Conservation (phyloP, 116 monocot species). For the Posidonia oceanica region DNA sequence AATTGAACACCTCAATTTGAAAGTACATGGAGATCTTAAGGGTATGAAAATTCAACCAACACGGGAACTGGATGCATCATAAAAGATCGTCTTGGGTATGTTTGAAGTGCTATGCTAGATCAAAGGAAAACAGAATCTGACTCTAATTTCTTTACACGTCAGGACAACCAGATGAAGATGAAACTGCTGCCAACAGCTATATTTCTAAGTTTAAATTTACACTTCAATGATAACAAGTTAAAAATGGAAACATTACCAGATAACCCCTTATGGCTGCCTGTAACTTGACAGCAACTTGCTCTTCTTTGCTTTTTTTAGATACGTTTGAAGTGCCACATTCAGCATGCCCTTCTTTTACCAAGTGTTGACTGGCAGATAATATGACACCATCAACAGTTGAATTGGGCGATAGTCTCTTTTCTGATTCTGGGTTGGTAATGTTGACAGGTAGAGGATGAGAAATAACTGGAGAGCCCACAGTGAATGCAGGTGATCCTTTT, state of each 20-base stretch:
- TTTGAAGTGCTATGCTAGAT: no score
- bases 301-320: constrained; percentile 28
- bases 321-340: constrained; percentile 12
- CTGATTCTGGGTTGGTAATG: constrained; percentile 19
- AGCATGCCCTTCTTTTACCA: constrained; percentile 16
- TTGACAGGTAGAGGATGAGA: constrained; percentile 47
- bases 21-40: no score
- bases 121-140: no score
- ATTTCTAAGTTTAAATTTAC: background rate
- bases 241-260: constrained; percentile 39
- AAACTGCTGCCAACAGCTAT: background rate
- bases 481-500: constrained; percentile 20
- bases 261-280: constrained; percentile 81
- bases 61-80: no score
- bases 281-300: constrained; percentile 63
- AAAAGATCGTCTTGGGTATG: no score
- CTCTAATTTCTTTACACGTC: no score
- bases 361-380: constrained; percentile 7
- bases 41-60: no score
- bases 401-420: constrained; percentile 17
- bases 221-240: background rate
- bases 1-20: no score
- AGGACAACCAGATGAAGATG: background rate
- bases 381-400: constrained; percentile 12
- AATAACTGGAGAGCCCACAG: constrained; percentile 42